A percentile compares a stretch with the other conserved stretches of the same genome.
phyloP scores from a whole-genome alignment of 352 stramenopile species.

The Elongisporangium undulatum region DNA sequence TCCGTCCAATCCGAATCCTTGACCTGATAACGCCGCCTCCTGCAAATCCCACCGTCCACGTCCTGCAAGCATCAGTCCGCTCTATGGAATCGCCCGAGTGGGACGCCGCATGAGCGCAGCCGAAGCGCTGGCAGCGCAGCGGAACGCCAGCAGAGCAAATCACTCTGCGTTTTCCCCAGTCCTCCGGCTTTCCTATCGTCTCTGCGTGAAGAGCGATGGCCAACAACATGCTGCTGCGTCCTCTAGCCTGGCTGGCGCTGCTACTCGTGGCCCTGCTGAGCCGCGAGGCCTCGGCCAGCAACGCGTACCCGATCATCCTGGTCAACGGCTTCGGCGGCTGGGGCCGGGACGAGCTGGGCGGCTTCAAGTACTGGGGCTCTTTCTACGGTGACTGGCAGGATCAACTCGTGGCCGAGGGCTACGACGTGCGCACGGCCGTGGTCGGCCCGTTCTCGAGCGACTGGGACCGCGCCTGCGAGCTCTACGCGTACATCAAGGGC shows the following conservation, averaged over 20 bases:
- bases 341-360: constrained; percentile 34
- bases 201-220: neutral
- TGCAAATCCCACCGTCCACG: neutral
- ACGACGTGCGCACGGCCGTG: constrained; percentile 43
- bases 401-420: constrained; percentile 30
- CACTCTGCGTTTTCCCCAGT: neutral
- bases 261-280: neutral
- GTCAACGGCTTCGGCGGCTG: constrained; percentile 52
- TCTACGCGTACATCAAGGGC: constrained; percentile 64
- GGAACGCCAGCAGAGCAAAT: neutral
- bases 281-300: constrained; percentile 10
- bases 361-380: constrained; percentile 45
- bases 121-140: neutral
- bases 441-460: constrained; percentile 56
- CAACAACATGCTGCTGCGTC: neutral
- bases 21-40: neutral
- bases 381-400: constrained; percentile 40
- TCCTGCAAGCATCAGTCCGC: neutral
- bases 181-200: neutral
- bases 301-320: constrained; percentile 50
- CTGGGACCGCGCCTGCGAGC: constrained; percentile 59
- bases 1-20: neutral
- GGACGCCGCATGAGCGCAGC: neutral
- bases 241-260: neutral
- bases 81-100: neutral